Evolutionary conservation across 768 basidiomycete species (phyloP).

Genomic region (Naematelia encephala): DNA sequence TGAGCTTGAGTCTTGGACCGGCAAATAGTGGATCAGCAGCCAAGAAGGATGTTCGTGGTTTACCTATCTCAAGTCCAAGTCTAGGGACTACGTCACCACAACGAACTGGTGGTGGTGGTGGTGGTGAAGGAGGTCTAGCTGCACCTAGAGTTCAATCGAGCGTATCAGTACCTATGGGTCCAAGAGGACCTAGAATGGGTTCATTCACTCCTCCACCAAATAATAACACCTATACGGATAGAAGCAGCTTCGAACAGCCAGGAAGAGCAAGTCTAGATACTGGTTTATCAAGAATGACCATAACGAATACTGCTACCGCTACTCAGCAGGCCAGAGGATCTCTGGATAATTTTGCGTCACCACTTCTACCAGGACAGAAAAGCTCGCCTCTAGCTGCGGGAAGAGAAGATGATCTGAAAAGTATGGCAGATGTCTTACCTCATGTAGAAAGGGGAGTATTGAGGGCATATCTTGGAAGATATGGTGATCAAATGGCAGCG

Average conservation of each 20-base stretch:
- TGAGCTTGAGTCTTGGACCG: constrained; percentile 11
- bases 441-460: constrained; percentile 34
- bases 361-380: not conserved
- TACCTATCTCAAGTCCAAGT: constrained; percentile 36
- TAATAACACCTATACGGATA: not conserved
- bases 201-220: constrained; percentile 24
- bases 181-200: constrained; percentile 30
- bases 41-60: constrained; percentile 41
- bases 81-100: constrained; percentile 5
- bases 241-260: not conserved
- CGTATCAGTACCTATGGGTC: constrained; percentile 25
- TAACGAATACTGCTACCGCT: not conserved
- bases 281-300: constrained; percentile 15
- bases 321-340: not conserved
- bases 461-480: constrained; percentile 30
- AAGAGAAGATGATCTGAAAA: constrained; percentile 34
- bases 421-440: constrained; percentile 41
- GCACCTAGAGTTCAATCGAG: not conserved
- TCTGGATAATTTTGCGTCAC: constrained; percentile 4
- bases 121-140: not conserved
- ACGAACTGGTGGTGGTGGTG: too few relatives aligned
- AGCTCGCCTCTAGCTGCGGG: not conserved
- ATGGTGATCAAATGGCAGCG: constrained; percentile 43
- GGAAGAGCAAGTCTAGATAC: constrained; percentile 29
- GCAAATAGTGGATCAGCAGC: not conserved